Evolutionary conservation across 345 rosid genomes (phyloP), one percentile per base, ranked within the genome.

Genomic region (Crucihimalaya himalaica): DNA sequence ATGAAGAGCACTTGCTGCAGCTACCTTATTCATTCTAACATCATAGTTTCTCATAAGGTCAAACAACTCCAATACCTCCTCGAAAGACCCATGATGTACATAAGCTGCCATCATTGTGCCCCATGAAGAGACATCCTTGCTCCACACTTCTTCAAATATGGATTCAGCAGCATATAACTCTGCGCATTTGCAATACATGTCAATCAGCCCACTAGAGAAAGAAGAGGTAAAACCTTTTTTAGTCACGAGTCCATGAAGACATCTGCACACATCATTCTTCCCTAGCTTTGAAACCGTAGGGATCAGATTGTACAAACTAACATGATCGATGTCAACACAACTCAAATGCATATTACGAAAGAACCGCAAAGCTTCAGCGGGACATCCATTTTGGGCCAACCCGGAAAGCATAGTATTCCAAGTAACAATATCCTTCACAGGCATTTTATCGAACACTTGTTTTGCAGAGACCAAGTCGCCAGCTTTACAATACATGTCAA

Each of bases 81-180:
- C 32, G 0, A 81, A 85, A 54, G 19, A 80, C 25, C 78, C 81
- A 53, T 79, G 74, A 67, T 88, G 67, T 29, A 84, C 85, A 85
- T 81, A 86, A 34, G 85, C 89, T 1, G 90, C 80, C 83, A 88
- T 85, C 83, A 88, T 86, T 21, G 86, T 73, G 5, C 81, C 76
- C 84, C 87, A 85, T 0, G 81, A 83, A 69, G 77, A 79, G 50
- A 50, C 78, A 78, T 80, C 85, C 64, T 14, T 74, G 25, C 78
- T 65, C 34, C 0, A 11, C 79, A 81, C 73, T 10, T 20, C 53
- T 57, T 81, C 81, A 62, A 88, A 88, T 62, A 83, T 31, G 32
- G 43, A 66, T 21, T 72, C 73, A 72, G 90, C 89, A 16, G 40
- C 71, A 70, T 63, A 57, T 4, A 83, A 53, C 39, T 81, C 74